phyloP scores from a whole-genome alignment of 2,329 filamentous ascomycete genomes.

The Magnaporthiopsis incrustans region DNA sequence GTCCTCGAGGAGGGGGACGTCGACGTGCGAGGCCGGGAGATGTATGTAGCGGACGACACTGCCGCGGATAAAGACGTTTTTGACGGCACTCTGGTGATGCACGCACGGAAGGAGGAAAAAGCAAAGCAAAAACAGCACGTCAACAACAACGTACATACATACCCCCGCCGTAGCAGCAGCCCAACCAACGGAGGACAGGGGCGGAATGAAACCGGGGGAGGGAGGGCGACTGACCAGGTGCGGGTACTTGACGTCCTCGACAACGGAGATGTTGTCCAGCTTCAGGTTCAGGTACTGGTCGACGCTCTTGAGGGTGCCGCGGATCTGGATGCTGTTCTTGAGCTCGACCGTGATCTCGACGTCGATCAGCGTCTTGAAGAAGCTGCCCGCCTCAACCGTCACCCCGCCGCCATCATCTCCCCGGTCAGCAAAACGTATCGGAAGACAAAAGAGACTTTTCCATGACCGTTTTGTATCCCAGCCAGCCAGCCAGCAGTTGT shows the following conservation, averaged over 20 bases:
- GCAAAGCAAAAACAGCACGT: not conserved
- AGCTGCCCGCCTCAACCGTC: slow-evolving; percentile 45
- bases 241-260: slow-evolving; percentile 91
- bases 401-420: not conserved
- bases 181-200: too few species aligned
- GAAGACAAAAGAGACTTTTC: not conserved
- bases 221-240: slow-evolving; percentile 57
- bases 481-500: not conserved
- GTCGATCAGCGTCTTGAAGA: slow-evolving; percentile 98
- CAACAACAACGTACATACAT: too few species aligned
- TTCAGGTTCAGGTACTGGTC: slow-evolving; percentile 99
- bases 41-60: slow-evolving; percentile 92
- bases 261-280: slow-evolving; percentile 86
- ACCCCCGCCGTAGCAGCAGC: not conserved
- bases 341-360: slow-evolving; percentile 96
- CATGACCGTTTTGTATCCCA: not conserved
- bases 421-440: not conserved
- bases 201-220: not conserved
- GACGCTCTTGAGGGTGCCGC: slow-evolving; percentile 90
- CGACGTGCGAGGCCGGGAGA: slow-evolving; percentile 72
- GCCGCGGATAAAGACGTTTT: slow-evolving; percentile 92
- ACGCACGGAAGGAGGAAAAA: not conserved
- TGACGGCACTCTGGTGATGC: slow-evolving; percentile 58
- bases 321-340: slow-evolving; percentile 98
- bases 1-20: slow-evolving; percentile 81